These are phyloP conservation scores for Pythium guiyangense DNA, from an alignment of 352 stramenopile genomes.

Conservation along the genomic window DNA sequence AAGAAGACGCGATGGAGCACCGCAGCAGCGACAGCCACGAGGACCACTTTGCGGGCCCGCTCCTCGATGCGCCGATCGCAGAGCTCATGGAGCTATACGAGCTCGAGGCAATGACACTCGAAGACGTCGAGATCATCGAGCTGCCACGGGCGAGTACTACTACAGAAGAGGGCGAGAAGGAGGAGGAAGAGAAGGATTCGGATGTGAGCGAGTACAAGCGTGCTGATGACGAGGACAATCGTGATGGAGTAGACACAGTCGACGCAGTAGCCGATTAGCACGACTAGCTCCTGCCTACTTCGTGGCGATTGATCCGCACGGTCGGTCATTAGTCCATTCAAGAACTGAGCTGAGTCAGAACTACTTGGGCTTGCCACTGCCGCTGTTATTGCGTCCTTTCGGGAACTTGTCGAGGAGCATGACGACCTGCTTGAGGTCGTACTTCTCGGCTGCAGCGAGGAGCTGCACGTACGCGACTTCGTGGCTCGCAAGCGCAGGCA, in stretches of 20 bases:
- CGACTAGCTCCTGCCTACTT: too few relatives aligned
- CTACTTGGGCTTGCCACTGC: constrained; percentile 21
- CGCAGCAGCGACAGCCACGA: constrained; percentile 24
- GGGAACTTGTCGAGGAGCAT: constrained; percentile 66
- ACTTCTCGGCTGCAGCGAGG: constrained; percentile 71
- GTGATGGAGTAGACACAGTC: too few relatives aligned
- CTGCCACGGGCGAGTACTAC: not conserved
- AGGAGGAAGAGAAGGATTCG: too few relatives aligned
- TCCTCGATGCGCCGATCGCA: constrained; percentile 44
- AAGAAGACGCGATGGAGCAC: too few relatives aligned
- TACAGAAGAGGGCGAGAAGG: not conserved
- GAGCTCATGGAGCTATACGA: constrained; percentile 55
- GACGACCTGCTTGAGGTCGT: constrained; percentile 66
- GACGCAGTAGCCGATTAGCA: not conserved
- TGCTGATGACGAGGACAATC: not conserved
- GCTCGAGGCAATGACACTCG: constrained; percentile 35
- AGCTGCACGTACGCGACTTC: too few relatives aligned
- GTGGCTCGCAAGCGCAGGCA: constrained; percentile 27
- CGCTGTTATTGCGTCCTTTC: constrained; percentile 32
- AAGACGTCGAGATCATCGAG: constrained; percentile 35
- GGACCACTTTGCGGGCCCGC: constrained; percentile 31
- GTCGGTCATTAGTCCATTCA: too few relatives aligned
- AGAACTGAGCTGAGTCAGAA: too few relatives aligned
- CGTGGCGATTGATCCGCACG: too few relatives aligned
- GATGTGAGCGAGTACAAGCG: not conserved